These are phyloP conservation scores for Tuber melanosporum DNA, from an alignment of 495 filamentous ascomycete species.

Conservation along the genomic window DNA sequence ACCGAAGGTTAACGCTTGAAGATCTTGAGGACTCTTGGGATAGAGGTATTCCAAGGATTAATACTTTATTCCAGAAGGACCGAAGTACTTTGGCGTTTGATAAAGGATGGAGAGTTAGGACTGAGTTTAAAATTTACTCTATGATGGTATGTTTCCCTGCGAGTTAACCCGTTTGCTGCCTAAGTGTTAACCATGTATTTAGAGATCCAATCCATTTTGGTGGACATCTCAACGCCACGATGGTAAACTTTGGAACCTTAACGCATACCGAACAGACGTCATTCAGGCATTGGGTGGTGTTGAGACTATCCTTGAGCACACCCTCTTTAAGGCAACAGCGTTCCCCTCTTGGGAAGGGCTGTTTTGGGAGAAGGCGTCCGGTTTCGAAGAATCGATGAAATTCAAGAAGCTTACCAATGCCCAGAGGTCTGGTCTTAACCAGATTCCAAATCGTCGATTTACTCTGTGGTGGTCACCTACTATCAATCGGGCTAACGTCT, in stretches of 20 bases:
- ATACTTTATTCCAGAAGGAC: constrained; percentile 99
- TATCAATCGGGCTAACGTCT: constrained; percentile 70
- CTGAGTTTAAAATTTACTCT: constrained; percentile 98
- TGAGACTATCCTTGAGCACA: constrained; percentile 98
- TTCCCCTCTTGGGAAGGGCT: constrained; percentile 99
- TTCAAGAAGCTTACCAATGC: constrained; percentile 99
- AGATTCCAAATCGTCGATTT: constrained; percentile 98
- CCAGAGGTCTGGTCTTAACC: constrained; percentile 95
- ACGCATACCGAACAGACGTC: constrained; percentile 95
- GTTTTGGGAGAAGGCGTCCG: constrained; percentile 89
- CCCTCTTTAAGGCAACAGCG: constrained; percentile 95
- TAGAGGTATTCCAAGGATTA: constrained; percentile 94
- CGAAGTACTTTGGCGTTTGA: constrained; percentile 96
- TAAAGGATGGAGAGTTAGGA: constrained; percentile 92
- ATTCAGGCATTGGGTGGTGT: constrained; percentile 98
- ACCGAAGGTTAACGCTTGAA: constrained; percentile 87
- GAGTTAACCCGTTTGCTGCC: background rate
- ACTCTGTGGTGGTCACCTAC: constrained; percentile 97
- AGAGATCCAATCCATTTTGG: constrained; percentile 98
- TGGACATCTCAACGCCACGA: constrained; percentile 98
- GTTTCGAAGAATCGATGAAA: constrained; percentile 86
- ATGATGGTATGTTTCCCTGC: constrained; percentile 56
- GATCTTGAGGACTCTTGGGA: constrained; percentile 99
- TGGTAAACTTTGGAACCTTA: constrained; percentile 97
- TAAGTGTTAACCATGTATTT: constrained; percentile 18